Evolutionary conservation across 805 yeast species (phyloP).

Genomic region (Monosporozyma solicola): DNA sequence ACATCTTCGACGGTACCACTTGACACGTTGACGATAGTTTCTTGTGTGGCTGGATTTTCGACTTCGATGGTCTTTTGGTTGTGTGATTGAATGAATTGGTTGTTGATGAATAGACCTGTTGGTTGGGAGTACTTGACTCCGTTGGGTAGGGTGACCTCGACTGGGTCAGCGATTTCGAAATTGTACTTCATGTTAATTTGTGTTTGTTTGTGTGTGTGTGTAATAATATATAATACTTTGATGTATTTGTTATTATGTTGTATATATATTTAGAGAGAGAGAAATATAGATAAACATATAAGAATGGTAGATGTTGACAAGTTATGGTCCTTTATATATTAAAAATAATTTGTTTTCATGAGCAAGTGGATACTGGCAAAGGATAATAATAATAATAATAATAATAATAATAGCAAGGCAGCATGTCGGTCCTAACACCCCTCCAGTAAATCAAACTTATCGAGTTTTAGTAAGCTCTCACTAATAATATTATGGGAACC

Average conservation of each 20-base stretch:
- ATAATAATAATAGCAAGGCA: too few species aligned
- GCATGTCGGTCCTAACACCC: too few species aligned
- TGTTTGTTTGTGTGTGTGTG: constrained; percentile 4
- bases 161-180: constrained; percentile 24
- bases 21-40: constrained; percentile 47
- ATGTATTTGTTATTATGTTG: constrained; percentile 33
- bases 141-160: constrained; percentile 50
- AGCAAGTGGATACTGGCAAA: too few species aligned
- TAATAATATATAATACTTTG: constrained; percentile 33
- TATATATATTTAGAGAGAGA: not conserved
- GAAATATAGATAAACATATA: too few species aligned
- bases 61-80: constrained; percentile 48
- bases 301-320: too few species aligned
- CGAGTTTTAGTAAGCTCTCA: too few species aligned
- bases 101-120: constrained; percentile 81
- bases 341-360: too few species aligned
- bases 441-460: too few species aligned
- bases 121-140: constrained; percentile 68
- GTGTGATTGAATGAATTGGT: constrained; percentile 57
- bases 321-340: too few species aligned
- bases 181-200: constrained; percentile 1
- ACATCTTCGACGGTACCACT: constrained; percentile 57
- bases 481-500: too few species aligned
- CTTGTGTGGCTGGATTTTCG: constrained; percentile 56
- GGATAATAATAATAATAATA: too few species aligned